phyloP scores from a whole-genome alignment of 2,329 filamentous ascomycete genomes.

The Fusarium redolens region DNA sequence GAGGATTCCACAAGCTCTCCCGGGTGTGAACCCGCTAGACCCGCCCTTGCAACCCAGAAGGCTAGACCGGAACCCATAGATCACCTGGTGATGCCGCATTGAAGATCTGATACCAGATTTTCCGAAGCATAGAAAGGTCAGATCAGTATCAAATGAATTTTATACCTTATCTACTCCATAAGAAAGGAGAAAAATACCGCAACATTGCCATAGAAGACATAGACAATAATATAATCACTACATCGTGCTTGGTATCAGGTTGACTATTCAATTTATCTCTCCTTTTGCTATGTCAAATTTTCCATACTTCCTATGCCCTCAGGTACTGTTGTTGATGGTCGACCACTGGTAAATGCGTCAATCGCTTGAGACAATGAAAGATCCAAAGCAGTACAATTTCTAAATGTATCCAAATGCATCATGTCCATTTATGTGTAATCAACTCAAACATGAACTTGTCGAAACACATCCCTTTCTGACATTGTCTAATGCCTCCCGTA shows the following conservation, averaged over 20 bases:
- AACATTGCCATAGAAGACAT: not conserved
- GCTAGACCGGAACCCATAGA: not conserved
- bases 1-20: slow-evolving; percentile 24
- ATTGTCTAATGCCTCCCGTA: slow-evolving; percentile 18
- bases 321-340: not conserved
- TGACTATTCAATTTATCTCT: not conserved
- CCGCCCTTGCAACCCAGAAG: slow-evolving; percentile 25
- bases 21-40: slow-evolving; percentile 25
- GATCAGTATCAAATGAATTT: not conserved
- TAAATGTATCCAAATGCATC: not conserved
- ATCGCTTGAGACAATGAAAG: not conserved
- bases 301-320: not conserved
- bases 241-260: not conserved
- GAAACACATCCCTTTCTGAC: not conserved
- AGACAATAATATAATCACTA: not conserved
- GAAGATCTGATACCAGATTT: slow-evolving; percentile 1
- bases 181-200: slow-evolving; percentile 1
- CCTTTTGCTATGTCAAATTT: not conserved
- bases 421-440: not conserved
- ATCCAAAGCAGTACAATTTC: not conserved
- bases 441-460: not conserved
- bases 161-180: not conserved
- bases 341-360: not conserved
- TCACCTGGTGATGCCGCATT: slow-evolving; percentile 9
- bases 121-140: not conserved